Percentiles rank a stretch among this genome's conserved stretches.
Conservation (phyloP, 768 basidiomycete genomes). For the Nidularia sp. region DNA sequence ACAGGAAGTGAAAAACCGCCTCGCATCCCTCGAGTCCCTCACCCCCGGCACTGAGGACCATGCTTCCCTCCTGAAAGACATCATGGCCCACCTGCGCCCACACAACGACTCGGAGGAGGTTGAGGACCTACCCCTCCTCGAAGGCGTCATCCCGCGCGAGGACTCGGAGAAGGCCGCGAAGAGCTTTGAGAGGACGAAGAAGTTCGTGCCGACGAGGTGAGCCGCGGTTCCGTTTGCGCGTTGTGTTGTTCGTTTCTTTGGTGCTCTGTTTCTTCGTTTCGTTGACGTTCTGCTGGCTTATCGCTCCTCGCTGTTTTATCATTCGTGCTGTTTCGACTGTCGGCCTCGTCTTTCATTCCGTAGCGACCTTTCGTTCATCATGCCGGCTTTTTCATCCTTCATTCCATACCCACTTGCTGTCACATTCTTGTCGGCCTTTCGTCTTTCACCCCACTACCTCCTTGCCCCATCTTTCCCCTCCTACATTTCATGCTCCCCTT, state of each 20-base stretch:
- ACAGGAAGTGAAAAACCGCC: conserved; percentile 28
- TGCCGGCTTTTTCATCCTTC: no score
- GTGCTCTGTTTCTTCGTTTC: neutral
- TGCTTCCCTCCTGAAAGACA: conserved; percentile 30
- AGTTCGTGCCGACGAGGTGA: conserved; percentile 57
- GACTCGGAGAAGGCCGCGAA: conserved; percentile 38
- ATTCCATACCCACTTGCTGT: no score
- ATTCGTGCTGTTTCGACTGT: no score
- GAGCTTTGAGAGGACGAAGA: conserved; percentile 52
- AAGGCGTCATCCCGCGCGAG: conserved; percentile 39
- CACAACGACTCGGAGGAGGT: conserved; percentile 58
- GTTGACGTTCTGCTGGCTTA: no score
- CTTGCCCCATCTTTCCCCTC: no score
- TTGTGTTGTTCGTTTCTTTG: neutral
- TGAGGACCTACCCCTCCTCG: conserved; percentile 53
- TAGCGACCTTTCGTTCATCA: no score
- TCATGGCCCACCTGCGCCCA: conserved; percentile 44
- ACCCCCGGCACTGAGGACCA: conserved; percentile 38
- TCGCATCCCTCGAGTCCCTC: conserved; percentile 44
- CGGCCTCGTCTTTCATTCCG: no score
- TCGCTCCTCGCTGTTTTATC: no score
- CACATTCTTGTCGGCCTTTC: no score
- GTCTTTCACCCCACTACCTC: no score
- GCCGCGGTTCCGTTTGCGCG: conserved; percentile 7
- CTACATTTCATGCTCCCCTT: neutral